phyloP scores from a whole-genome alignment of 345 rosid genomes.

The Aquilaria malaccensis region DNA sequence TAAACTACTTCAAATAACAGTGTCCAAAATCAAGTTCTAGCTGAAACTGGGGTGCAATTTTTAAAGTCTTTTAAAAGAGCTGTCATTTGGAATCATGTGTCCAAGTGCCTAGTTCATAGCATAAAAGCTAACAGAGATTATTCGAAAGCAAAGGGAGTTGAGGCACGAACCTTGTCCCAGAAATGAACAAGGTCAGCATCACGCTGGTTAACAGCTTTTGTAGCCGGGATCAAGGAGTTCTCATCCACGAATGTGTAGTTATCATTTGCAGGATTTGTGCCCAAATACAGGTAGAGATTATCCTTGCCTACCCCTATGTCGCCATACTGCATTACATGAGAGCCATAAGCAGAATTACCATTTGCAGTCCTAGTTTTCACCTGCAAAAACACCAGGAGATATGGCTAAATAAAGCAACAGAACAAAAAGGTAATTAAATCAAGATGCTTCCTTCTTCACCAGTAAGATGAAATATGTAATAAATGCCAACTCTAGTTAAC shows the following conservation, averaged over 20 bases:
- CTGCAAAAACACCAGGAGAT: constrained; percentile 31
- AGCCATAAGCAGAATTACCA: constrained; percentile 48
- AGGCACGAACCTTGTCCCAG: constrained; percentile 74
- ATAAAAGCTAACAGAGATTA: too few relatives aligned
- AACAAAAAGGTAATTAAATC: neutral
- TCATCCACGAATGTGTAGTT: constrained; percentile 65
- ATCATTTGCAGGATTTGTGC: constrained; percentile 92
- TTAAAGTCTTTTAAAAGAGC: too few relatives aligned
- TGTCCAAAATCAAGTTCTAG: too few relatives aligned
- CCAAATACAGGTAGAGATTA: constrained; percentile 57
- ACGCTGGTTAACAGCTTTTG: constrained; percentile 83
- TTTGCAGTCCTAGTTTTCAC: constrained; percentile 68
- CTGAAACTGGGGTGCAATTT: too few relatives aligned
- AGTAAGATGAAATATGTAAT: neutral
- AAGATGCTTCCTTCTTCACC: neutral
- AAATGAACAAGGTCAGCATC: constrained; percentile 97
- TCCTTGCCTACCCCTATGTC: constrained; percentile 54
- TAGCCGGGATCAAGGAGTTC: constrained; percentile 50
- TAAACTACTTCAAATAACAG: too few relatives aligned
- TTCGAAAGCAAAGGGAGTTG: too few relatives aligned
- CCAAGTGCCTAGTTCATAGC: too few relatives aligned
- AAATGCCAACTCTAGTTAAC: neutral
- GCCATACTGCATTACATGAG: constrained; percentile 97
- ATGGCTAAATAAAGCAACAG: constrained; percentile 4
- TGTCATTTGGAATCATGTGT: too few relatives aligned